These are phyloP conservation scores for Hemerocallis citrina DNA, from an alignment of 106 monocot species.

Conservation along the genomic window DNA sequence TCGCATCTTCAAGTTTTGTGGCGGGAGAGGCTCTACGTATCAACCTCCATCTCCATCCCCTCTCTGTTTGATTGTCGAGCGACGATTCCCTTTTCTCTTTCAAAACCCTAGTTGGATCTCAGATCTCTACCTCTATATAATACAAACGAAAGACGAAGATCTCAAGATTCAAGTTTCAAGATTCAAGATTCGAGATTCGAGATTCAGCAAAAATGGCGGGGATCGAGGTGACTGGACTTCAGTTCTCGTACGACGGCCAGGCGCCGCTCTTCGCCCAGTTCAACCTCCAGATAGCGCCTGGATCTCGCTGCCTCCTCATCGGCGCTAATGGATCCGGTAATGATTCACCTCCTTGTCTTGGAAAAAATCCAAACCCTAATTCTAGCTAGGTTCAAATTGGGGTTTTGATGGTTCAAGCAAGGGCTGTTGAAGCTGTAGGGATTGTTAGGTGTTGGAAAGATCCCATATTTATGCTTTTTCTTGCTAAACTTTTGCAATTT, in stretches of 20 bases:
- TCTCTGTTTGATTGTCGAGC: not conserved
- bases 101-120: not conserved
- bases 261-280: conserved; percentile 61
- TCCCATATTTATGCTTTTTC: not conserved
- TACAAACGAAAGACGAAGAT: too few species aligned
- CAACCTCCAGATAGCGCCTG: conserved; percentile 54
- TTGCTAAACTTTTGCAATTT: not conserved
- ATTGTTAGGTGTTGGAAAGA: not conserved
- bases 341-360: not conserved
- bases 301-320: conserved; percentile 88
- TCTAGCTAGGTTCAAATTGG: not conserved
- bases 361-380: not conserved
- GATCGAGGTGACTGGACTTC: conserved; percentile 71
- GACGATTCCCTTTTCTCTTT: not conserved
- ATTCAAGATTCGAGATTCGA: not conserved
- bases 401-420: too few species aligned
- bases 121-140: too few species aligned
- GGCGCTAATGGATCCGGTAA: conserved; percentile 95
- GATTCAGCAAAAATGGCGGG: conserved; percentile 11
- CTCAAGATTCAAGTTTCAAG: too few species aligned
- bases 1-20: too few species aligned
- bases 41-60: not conserved
- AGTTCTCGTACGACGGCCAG: conserved; percentile 73
- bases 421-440: too few species aligned
- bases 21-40: conserved; percentile 12